Percentiles rank a stretch among this genome's conserved stretches.
These are phyloP conservation scores for Eurotiales sp. DNA, from an alignment of 2,329 filamentous ascomycete species.

Conservation along the genomic window DNA sequence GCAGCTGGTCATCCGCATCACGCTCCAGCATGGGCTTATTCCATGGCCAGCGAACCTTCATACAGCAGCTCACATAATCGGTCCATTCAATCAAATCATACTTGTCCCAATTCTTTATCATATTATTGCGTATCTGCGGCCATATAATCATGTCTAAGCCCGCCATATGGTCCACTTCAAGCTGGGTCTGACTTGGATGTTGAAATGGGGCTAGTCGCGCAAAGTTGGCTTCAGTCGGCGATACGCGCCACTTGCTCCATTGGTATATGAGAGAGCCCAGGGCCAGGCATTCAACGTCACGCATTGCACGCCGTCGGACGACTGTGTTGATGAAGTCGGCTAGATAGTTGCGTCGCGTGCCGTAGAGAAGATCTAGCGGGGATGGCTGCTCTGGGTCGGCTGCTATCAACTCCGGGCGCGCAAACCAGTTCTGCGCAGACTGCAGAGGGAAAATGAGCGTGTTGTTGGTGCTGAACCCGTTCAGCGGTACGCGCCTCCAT, in stretches of 20 bases:
- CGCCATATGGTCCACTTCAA: constrained; percentile 19
- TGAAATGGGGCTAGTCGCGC: constrained; percentile 19
- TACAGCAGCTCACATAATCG: constrained; percentile 16
- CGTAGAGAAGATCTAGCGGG: constrained; percentile 26
- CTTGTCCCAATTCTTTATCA: constrained; percentile 23
- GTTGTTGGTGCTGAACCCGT: constrained; percentile 18
- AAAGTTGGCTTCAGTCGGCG: constrained; percentile 21
- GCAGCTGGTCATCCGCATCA: constrained; percentile 19
- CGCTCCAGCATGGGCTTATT: constrained; percentile 22
- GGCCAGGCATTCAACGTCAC: constrained; percentile 24
- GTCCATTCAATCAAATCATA: constrained; percentile 13
- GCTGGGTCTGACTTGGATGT: constrained; percentile 20
- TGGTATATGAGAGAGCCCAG: constrained; percentile 22
- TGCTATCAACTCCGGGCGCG: constrained; percentile 19
- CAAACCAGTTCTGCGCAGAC: constrained; percentile 17
- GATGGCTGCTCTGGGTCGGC: constrained; percentile 21
- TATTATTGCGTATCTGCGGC: constrained; percentile 21
- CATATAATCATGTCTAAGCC: constrained; percentile 22
- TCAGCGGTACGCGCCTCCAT: constrained; percentile 7
- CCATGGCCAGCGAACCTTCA: constrained; percentile 26
- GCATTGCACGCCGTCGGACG: constrained; percentile 20
- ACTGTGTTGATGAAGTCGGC: constrained; percentile 23
- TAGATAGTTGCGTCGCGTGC: constrained; percentile 23
- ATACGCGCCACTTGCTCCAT: constrained; percentile 21
- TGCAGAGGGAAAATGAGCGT: constrained; percentile 7